Base-by-base conservation (phyloP, 2,329 filamentous ascomycete genomes). In the Penicillium decumbens region DNA sequence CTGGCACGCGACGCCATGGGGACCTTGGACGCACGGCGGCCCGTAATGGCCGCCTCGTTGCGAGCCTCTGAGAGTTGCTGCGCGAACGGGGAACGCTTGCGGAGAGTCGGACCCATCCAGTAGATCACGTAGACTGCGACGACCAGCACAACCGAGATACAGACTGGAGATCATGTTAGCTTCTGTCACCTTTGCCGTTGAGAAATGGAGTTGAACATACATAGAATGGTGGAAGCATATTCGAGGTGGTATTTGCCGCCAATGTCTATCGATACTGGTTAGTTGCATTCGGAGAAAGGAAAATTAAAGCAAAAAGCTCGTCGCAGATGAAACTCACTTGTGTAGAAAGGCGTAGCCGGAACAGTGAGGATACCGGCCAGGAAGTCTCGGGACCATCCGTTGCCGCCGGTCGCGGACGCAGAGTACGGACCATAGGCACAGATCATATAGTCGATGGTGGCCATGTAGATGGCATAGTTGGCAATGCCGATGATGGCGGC, bases 381-480 rank as follows among this genome's bases (percentile, higher is more conserved):
- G 63, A 85, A 80, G 59, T 86, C 83, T 54, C 83, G 75, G 24
- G 81, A 76, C 65, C 83, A 85, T 13, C 81, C 83, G 57, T 86
- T 86, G 15, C 83, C 82, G 38, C 83, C 83, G 0, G 82, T 85
- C 1, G 83, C 83, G 0, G 81, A 84, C 8, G 83, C 82, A 1
- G 82, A 80, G 65, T 83, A 85, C 0, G 79, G 78, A 0, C 82
- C 83, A 59, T 87, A 87, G 2, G 82, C 81, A 46, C 79, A 82
- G 49, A 85, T 81, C 77, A 84, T 83, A 64, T 85, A 85, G 60
- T 85, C 82, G 56, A 86, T 83, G 2, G 81, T 83, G 6, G 81
- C 79, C 77, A 84, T 83, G 66, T 85, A 84, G 43, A 84, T 83
- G 13, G 72, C 68, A 51, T 77, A 79, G 59, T 86, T 86, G 33